Evolutionary conservation across 305 asterid genomes (phyloP), one percentile per base, ranked within the genome.

Genomic region (Stenogyne calaminthoides): DNA sequence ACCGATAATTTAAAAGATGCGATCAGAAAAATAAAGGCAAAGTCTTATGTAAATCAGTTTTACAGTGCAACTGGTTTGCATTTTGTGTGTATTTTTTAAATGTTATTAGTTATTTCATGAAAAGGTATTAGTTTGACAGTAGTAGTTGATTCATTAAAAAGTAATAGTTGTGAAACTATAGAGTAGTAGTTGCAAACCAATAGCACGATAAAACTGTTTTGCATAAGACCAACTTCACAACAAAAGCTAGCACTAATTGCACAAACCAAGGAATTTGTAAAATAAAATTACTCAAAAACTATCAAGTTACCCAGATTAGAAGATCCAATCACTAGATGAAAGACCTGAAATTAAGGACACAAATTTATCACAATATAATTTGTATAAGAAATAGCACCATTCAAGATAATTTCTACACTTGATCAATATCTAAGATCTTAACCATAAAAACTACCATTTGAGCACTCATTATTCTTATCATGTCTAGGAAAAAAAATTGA

Each of bases 281-380:
- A 32, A 40, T 70, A 40, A 47, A 2, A 47, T n/a, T 56, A 55
- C 68, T 74, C 7, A 15, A 71, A 67, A n/a, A 72, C 67, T 22
- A 19, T 47, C 18, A 69, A n/a, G 58, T 72, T 69, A 92, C 98
- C 96, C 84, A 87, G 77, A 82, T 90, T 92, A 29, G 94, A 88
- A 57, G 85, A 83, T 76, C 98, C 98, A 18, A 92, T 92, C 91
- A 92, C 74, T 29, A 92, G 78, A 85, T 92, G 98, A 76, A 92
- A 88, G 82, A 88, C 94, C 98, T 92, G 95, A 80, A 86, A 82
- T 65, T 15, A 27, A 70, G 44, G 76, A n/a, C 70, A 69, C 22
- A 71, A 9, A 29, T 75, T 65, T 29, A 55, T 59, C 80, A 82
- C 74, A 75, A 18, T 18, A 46, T 5, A 7, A 9, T 52, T 51